These are phyloP conservation scores for Apiospora saccharicola DNA, from an alignment of 2,329 filamentous ascomycete genomes.

Conservation along the genomic window DNA sequence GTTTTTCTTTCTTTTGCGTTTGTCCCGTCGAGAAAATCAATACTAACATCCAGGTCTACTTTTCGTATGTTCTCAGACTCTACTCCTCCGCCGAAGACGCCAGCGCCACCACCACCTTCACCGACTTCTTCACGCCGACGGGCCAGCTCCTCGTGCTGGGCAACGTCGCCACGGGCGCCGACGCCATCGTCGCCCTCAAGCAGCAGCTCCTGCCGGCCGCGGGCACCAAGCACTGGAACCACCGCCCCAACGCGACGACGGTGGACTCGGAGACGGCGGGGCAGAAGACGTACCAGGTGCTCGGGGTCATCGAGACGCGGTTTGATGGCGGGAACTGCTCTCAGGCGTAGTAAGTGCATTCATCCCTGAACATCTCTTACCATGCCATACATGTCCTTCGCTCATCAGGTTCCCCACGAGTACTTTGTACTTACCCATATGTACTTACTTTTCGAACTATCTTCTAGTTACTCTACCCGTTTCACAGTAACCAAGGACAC, in stretches of 20 bases:
- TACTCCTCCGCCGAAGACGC: conserved; percentile 20
- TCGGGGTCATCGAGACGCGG: conserved; percentile 12
- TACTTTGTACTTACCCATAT: background rate
- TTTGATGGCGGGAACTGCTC: conserved; percentile 14
- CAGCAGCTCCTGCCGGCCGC: conserved; percentile 22
- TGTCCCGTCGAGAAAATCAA: background rate
- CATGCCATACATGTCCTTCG: no score
- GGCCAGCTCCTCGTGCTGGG: background rate
- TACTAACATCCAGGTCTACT: background rate
- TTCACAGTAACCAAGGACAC: conserved; percentile 17
- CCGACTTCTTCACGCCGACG: conserved; percentile 11
- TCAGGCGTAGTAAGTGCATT: conserved; percentile 6
- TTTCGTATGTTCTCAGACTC: background rate
- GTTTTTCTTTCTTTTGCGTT: background rate
- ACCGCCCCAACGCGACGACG: conserved; percentile 18
- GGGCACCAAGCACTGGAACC: conserved; percentile 23
- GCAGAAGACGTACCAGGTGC: conserved; percentile 17
- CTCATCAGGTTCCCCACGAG: background rate
- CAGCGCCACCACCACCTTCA: background rate
- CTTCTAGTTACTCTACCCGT: conserved; percentile 6
- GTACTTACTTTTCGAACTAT: background rate
- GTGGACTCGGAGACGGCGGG: conserved; percentile 8
- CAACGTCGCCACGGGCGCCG: background rate
- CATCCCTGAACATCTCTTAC: background rate
- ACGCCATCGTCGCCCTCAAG: conserved; percentile 17